phyloP scores from a whole-genome alignment of 495 filamentous ascomycete species.

The Hapsidospora chrysogenum region DNA sequence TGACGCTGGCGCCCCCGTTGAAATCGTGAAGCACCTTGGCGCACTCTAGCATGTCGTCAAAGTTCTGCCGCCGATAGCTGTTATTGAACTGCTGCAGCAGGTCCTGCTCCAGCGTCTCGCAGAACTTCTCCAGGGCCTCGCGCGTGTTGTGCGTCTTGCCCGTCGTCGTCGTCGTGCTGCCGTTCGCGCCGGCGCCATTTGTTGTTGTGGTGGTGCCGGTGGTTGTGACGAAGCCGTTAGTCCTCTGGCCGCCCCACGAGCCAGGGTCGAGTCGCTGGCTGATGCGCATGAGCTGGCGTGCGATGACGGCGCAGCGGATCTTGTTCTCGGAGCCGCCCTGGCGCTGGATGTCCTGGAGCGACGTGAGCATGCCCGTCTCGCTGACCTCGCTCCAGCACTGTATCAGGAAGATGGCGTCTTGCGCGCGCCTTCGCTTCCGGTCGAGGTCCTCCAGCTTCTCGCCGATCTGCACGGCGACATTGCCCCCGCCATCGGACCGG shows the following conservation, averaged over 20 bases:
- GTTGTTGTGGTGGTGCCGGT: too few species aligned
- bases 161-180: conserved; percentile 6
- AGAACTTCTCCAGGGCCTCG: conserved; percentile 92
- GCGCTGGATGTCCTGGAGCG: conserved; percentile 63
- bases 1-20: conserved; percentile 84
- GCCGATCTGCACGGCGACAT: conserved; percentile 87
- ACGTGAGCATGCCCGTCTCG: conserved; percentile 63
- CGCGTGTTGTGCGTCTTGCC: conserved; percentile 47
- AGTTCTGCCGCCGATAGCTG: conserved; percentile 83
- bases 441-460: conserved; percentile 88
- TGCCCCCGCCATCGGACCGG: conserved; percentile 49
- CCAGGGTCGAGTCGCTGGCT: conserved; percentile 65
- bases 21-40: conserved; percentile 91
- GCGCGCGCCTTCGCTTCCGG: conserved; percentile 69
- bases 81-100: conserved; percentile 92
- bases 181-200: conserved; percentile 23
- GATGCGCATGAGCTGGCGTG: conserved; percentile 73
- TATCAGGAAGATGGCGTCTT: conserved; percentile 87
- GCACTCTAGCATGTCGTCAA: conserved; percentile 91
- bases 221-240: too few species aligned
- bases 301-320: conserved; percentile 77
- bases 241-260: conserved; percentile 47
- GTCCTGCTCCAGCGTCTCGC: conserved; percentile 89
- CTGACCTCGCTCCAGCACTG: conserved; percentile 91
- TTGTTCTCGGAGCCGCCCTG: conserved; percentile 72